phyloP scores from a whole-genome alignment of 495 filamentous ascomycete species.

The Penicillium pulvis region DNA sequence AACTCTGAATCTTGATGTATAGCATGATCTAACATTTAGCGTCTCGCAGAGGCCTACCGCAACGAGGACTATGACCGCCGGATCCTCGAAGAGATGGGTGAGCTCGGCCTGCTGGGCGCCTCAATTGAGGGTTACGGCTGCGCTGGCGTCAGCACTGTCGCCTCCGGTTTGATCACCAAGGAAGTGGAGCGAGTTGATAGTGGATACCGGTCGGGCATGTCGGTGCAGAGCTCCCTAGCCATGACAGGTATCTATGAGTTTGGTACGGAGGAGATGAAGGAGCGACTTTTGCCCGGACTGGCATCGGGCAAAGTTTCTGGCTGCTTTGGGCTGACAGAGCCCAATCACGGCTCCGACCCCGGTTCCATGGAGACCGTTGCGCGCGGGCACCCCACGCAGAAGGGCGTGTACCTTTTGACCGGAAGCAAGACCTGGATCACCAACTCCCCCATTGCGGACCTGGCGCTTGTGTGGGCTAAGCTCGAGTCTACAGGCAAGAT shows the following conservation, averaged over 20 bases:
- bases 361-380: conserved; percentile 93
- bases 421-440: conserved; percentile 99
- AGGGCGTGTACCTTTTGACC: conserved; percentile 76
- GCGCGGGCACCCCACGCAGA: conserved; percentile 82
- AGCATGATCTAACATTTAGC: neutral
- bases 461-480: conserved; percentile 94
- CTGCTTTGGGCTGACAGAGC: conserved; percentile 94
- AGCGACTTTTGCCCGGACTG: conserved; percentile 79
- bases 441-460: conserved; percentile 91
- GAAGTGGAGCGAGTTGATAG: conserved; percentile 96
- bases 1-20: neutral
- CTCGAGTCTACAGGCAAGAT: conserved; percentile 89
- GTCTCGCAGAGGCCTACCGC: conserved; percentile 79
- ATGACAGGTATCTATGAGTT: conserved; percentile 98
- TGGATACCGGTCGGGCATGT: conserved; percentile 94
- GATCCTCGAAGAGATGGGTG: conserved; percentile 95
- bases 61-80: conserved; percentile 88
- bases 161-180: conserved; percentile 89
- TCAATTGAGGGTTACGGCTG: conserved; percentile 92
- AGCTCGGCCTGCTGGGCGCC: conserved; percentile 86
- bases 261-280: conserved; percentile 85
- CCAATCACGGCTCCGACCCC: conserved; percentile 96
- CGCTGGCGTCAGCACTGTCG: conserved; percentile 90
- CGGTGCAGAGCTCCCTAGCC: conserved; percentile 89
- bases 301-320: conserved; percentile 86